Evolutionary conservation across 2,329 filamentous ascomycete genomes (phyloP).

Genomic region (Colletotrichum sp.): DNA sequence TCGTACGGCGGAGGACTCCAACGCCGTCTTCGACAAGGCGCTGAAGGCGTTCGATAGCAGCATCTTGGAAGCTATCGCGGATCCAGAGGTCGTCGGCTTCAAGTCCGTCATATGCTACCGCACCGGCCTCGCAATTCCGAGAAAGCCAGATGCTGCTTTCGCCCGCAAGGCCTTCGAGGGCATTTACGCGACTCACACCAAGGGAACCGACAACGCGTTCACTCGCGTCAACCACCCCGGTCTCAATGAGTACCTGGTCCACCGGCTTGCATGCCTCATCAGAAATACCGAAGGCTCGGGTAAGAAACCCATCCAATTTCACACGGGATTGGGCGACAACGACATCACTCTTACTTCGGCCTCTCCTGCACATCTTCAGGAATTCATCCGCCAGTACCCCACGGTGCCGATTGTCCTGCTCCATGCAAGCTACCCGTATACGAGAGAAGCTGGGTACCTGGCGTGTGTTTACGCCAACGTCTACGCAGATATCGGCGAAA

Average conservation of each 20-base stretch:
- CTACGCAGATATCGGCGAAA: conserved; percentile 82
- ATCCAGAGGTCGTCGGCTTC: conserved; percentile 77
- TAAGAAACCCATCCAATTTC: conserved; percentile 81
- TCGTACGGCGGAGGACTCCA: conserved; percentile 24
- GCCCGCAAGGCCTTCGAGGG: conserved; percentile 41
- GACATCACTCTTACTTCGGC: conserved; percentile 73
- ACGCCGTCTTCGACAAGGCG: conserved; percentile 34
- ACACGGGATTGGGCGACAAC: conserved; percentile 82
- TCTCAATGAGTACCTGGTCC: conserved; percentile 74
- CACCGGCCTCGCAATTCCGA: conserved; percentile 69
- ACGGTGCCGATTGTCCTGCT: conserved; percentile 77
- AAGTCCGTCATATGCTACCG: conserved; percentile 86
- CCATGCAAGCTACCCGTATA: conserved; percentile 83
- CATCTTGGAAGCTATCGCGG: conserved; percentile 63
- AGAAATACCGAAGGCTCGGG: conserved; percentile 42
- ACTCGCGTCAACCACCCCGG: conserved; percentile 65
- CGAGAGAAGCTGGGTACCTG: conserved; percentile 78
- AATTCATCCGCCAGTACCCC: conserved; percentile 72
- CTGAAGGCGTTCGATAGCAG: conserved; percentile 41
- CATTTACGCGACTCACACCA: conserved; percentile 35
- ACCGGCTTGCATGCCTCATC: conserved; percentile 66
- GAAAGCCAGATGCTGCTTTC: conserved; percentile 44
- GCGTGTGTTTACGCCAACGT: conserved; percentile 79
- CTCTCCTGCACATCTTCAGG: conserved; percentile 78
- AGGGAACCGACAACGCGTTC: conserved; percentile 33